Conservation (phyloP, 257 asterid species). For the Scutellaria galericulata region DNA sequence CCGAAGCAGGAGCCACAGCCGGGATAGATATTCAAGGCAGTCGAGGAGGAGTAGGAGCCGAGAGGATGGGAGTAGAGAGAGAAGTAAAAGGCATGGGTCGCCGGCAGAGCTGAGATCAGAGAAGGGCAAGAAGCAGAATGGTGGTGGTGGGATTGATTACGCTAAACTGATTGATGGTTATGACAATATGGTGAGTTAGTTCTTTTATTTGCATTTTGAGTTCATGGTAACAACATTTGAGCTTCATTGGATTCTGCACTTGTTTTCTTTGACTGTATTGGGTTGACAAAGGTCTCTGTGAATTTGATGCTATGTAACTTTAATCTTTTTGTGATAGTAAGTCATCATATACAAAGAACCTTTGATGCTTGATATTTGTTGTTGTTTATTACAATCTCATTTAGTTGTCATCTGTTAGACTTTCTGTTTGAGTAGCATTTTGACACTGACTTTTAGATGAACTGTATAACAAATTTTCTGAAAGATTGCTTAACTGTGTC, state of each 20-base stretch:
- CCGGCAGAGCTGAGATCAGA: conserved; percentile 47
- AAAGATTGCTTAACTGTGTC: background rate
- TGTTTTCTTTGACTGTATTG: background rate
- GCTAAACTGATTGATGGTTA: conserved; percentile 69
- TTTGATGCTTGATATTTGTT: conserved; percentile 1
- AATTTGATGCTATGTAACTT: conserved; percentile 7
- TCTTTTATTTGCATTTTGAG: conserved; percentile 1
- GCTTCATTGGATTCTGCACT: conserved; percentile 10
- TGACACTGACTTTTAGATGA: background rate
- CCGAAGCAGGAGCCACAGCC: conserved; percentile 46
- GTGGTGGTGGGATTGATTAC: conserved; percentile 54
- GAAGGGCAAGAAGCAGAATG: conserved; percentile 41
- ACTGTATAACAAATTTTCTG: background rate
- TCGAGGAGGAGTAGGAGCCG: conserved; percentile 53
- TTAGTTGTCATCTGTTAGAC: background rate
- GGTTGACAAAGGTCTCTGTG: background rate
- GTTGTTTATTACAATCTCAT: conserved; percentile 5
- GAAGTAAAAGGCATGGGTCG: conserved; percentile 50
- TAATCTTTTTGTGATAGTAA: background rate
- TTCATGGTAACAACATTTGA: background rate
- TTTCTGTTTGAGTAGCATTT: background rate
- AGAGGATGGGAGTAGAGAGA: conserved; percentile 47
- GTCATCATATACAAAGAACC: background rate
- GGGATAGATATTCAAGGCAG: conserved; percentile 43
- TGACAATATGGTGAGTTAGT: conserved; percentile 65